These are phyloP conservation scores for Celoporthe dispersa DNA, from an alignment of 2,329 filamentous ascomycete species.

Conservation along the genomic window DNA sequence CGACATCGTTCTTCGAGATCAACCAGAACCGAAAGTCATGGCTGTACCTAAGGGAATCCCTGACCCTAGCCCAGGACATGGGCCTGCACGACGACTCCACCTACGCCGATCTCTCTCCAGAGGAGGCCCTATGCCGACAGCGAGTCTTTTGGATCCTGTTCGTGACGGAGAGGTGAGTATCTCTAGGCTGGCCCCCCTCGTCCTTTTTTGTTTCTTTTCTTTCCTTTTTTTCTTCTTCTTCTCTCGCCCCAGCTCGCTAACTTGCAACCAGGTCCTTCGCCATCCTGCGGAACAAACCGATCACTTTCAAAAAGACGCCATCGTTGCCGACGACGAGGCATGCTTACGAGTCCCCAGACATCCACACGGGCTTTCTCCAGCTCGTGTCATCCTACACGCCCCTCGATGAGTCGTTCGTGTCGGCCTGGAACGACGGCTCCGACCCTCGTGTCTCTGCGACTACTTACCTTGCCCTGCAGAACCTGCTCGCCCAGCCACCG, in stretches of 20 bases:
- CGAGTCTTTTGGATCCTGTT: constrained; percentile 67
- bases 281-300: constrained; percentile 65
- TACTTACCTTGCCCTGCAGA: constrained; percentile 43
- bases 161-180: constrained; percentile 61
- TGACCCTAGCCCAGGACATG: constrained; percentile 62
- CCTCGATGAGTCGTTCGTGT: constrained; percentile 66
- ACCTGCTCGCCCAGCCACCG: constrained; percentile 40
- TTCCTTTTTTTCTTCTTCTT: no score
- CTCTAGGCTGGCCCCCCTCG: constrained; percentile 2
- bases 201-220: no score
- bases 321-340: constrained; percentile 56
- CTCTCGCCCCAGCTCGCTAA: constrained; percentile 39
- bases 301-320: constrained; percentile 64
- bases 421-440: constrained; percentile 65
- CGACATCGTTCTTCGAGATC: constrained; percentile 64
- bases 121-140: constrained; percentile 58
- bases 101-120: constrained; percentile 52
- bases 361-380: constrained; percentile 62
- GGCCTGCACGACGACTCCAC: constrained; percentile 62
- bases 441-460: constrained; percentile 41
- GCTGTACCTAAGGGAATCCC: constrained; percentile 65
- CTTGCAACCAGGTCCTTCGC: constrained; percentile 52
- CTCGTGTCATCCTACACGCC: constrained; percentile 65
- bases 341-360: constrained; percentile 55
- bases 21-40: constrained; percentile 65